Evolutionary conservation across 768 basidiomycete genomes (phyloP).

Genomic region (Rhodocollybia butyracea): DNA sequence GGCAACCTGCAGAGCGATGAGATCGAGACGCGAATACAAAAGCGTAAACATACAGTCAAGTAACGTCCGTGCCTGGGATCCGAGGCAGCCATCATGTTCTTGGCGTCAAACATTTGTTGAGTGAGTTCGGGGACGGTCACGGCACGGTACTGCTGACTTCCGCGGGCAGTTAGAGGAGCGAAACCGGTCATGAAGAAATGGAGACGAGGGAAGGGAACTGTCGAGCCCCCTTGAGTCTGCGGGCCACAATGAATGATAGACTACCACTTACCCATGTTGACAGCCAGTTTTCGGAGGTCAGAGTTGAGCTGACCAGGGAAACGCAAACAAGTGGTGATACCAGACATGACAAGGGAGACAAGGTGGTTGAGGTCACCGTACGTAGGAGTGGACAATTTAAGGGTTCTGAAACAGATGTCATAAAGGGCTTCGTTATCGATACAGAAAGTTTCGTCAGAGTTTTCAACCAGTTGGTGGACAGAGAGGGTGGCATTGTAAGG

Average conservation of each 20-base stretch:
- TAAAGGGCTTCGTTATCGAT: conserved; percentile 99
- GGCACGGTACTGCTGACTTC: conserved; percentile 93
- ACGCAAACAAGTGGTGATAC: conserved; percentile 96
- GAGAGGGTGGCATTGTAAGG: conserved; percentile 99
- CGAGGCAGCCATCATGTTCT: conserved; percentile 99
- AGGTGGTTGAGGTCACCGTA: conserved; percentile 98
- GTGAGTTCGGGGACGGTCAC: conserved; percentile 97
- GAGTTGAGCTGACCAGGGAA: conserved; percentile 99
- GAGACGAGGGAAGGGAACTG: conserved; percentile 97
- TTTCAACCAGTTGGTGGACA: conserved; percentile 98
- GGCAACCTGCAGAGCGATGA: conserved; percentile 53
- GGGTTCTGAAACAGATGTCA: conserved; percentile 97
- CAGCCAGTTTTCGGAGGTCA: conserved; percentile 95
- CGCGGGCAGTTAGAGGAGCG: conserved; percentile 91
- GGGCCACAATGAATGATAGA: not conserved
- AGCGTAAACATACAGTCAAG: conserved; percentile 65
- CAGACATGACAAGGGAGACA: conserved; percentile 97
- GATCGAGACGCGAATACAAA: not conserved
- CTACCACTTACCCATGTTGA: conserved; percentile 86
- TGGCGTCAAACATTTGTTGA: conserved; percentile 99
- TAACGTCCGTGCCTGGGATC: conserved; percentile 97
- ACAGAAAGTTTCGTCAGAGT: conserved; percentile 99
- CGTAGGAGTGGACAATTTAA: conserved; percentile 93
- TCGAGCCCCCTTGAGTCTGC: not conserved
- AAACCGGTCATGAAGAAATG: conserved; percentile 99